phyloP scores from a whole-genome alignment of 2,329 filamentous ascomycete genomes.

The Venturia aucupariae region DNA sequence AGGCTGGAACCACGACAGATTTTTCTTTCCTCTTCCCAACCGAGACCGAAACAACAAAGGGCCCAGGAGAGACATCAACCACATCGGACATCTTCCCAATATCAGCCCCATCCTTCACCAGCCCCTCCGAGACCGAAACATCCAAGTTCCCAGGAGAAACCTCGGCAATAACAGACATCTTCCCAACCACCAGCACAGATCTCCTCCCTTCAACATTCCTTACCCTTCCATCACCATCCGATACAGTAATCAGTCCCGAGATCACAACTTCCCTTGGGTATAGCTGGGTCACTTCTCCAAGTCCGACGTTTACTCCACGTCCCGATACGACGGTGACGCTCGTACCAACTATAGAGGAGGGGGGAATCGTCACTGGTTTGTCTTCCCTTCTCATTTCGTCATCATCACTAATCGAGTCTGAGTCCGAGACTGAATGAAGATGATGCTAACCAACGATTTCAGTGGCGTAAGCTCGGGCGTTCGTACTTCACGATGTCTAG shows the following conservation, averaged over 20 bases:
- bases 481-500: neutral
- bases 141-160: too few species aligned
- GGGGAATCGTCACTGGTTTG: neutral
- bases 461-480: neutral
- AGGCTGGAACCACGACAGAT: neutral
- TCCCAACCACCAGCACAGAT: neutral
- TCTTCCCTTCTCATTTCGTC: neutral
- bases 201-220: neutral
- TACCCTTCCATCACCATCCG: neutral
- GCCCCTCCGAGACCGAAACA: too few species aligned
- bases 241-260: neutral
- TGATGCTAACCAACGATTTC: neutral
- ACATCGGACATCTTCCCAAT: neutral
- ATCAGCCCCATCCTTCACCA: too few species aligned
- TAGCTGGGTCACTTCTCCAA: neutral
- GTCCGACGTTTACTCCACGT: neutral
- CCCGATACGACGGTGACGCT: too few species aligned
- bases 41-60: too few species aligned
- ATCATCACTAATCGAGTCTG: too few species aligned
- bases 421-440: neutral
- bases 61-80: too few species aligned
- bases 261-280: neutral
- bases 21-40: too few species aligned
- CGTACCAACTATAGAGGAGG: too few species aligned
- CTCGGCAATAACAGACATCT: too few species aligned